Conservation (phyloP, 441 rosid species). For the Eruca vesicaria region DNA sequence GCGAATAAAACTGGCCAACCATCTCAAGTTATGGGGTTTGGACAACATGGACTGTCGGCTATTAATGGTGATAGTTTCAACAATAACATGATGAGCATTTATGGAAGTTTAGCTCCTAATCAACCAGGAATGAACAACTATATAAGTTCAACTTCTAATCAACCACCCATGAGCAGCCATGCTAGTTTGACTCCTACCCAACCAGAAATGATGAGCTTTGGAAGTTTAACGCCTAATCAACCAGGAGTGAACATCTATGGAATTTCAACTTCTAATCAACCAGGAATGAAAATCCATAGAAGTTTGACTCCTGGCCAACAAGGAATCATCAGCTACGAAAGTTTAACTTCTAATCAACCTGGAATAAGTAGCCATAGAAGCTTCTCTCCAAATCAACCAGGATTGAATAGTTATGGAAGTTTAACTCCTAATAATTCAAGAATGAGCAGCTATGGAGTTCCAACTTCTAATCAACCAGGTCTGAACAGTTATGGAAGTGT, state of each 20-base stretch:
- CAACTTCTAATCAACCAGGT: background rate
- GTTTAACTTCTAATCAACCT: background rate
- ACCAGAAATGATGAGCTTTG: background rate
- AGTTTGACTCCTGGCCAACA: background rate
- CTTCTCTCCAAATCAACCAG: background rate
- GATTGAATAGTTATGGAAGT: background rate
- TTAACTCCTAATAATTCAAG: background rate
- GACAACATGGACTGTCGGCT: conserved; percentile 11
- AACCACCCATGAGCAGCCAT: background rate
- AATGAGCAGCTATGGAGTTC: background rate
- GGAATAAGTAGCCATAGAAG: background rate
- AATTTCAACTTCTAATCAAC: background rate
- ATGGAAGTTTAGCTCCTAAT: background rate
- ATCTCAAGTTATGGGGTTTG: conserved; percentile 24
- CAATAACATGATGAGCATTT: conserved; percentile 1
- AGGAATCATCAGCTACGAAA: background rate
- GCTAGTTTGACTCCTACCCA: background rate
- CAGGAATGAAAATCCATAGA: background rate
- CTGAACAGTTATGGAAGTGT: background rate
- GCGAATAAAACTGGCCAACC: conserved; percentile 7
- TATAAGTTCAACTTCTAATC: conserved; percentile 1
- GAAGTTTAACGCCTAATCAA: background rate
- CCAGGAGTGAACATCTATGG: background rate
- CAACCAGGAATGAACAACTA: conserved; percentile 17
- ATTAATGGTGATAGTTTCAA: background rate